Evolutionary conservation across 2,329 filamentous ascomycete genomes (phyloP), one percentile per base, ranked within the genome.

Genomic region (Diaporthe eres): DNA sequence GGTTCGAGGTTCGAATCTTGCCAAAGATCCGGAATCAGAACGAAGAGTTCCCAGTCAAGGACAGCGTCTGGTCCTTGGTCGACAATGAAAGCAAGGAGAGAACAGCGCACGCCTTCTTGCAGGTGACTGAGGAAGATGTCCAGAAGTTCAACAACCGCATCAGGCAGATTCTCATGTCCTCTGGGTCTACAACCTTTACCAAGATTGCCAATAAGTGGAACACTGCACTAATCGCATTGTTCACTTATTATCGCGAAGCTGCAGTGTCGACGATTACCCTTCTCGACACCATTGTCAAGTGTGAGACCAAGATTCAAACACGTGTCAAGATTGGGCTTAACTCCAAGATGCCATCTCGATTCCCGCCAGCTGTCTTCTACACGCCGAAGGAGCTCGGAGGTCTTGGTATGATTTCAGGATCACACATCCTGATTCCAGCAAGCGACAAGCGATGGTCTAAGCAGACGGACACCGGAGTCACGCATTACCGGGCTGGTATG

Each of bases 161-260:
- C 82, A 92, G 97, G 76, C 97, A 99, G 82, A 99, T 99, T 82
- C 89, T 99, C 74, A 99, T 99, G 97, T 98, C 96, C 15, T 98
- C 97, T 75, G 97, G 97, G n/a, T 98, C 95, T 7, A 99, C 97
- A 0, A 99, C 97, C 0, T 99, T 99, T 86, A 99, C 97, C 61
- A 99, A 99, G 90, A 99, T 99, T 82, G 97, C 97, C 63, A 99
- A 99, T 87, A 99, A 99, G 87, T 99, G 97, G 97, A 99, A 99
- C 85, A 99, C 97, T 0, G 97, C 95, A 1, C 86, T 99, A 79
- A 99, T 99, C 81, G 96, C 97, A 0, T 90, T 99, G 37, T 99
- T 99, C 86, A 98, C 97, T 0, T 99, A 99, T 85, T 99, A 99
- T 83, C 95, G 97, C 83, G 97, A 99, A 83, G 97, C 97, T 65